phyloP scores from a whole-genome alignment of 352 stramenopile species.

The Pythium myriotylum region DNA sequence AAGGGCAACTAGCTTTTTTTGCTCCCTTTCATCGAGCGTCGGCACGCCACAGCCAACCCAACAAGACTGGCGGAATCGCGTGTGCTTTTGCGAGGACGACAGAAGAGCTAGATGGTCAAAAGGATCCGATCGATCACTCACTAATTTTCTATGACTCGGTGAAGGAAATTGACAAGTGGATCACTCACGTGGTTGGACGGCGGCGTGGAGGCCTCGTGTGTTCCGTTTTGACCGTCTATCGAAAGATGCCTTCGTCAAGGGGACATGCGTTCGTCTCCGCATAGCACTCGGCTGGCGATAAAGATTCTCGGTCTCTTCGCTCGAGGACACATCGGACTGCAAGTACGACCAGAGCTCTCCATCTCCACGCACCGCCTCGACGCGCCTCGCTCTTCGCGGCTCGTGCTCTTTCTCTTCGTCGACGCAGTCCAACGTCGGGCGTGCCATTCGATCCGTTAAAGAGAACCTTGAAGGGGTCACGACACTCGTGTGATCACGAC shows the following conservation, averaged over 20 bases:
- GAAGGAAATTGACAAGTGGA: too few relatives aligned
- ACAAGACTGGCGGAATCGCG: too few relatives aligned
- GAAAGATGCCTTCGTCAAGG: not conserved
- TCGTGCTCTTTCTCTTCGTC: conserved; percentile 3
- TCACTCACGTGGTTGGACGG: not conserved
- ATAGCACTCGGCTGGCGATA: not conserved
- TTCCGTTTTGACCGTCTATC: not conserved
- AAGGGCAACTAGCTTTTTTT: conserved; percentile 27
- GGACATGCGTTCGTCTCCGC: not conserved
- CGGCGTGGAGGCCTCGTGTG: not conserved
- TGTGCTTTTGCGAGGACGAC: too few relatives aligned
- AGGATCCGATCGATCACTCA: too few relatives aligned
- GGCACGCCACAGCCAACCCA: not conserved
- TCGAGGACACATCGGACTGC: not conserved
- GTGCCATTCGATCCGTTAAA: not conserved
- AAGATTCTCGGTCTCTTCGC: conserved; percentile 22
- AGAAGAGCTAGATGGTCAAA: too few relatives aligned
- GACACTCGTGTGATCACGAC: too few relatives aligned
- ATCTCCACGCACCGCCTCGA: too few relatives aligned
- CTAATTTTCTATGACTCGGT: too few relatives aligned
- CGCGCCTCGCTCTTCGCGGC: not conserved
- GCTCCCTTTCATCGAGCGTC: conserved; percentile 23
- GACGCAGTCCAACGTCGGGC: not conserved
- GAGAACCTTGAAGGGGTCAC: not conserved
- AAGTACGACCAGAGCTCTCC: not conserved